Evolutionary conservation across 345 rosid genomes (phyloP).

Genomic region (Euphorbia peplus): DNA sequence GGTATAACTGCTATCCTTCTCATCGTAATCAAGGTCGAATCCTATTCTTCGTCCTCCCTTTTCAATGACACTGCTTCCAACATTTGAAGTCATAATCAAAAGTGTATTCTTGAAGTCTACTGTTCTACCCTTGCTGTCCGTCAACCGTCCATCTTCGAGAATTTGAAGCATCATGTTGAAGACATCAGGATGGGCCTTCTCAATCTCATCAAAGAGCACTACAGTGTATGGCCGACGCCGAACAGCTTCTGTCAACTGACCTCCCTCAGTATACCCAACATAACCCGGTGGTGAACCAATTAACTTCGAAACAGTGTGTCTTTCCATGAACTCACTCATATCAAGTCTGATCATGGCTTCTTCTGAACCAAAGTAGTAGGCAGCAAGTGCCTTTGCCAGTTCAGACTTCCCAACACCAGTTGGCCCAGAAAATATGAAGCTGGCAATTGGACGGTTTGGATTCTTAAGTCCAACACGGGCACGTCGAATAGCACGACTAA

Average conservation of each 20-base stretch:
- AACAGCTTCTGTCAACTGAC: constrained; percentile 95
- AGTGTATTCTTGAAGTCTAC: constrained; percentile 98
- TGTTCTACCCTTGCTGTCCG: constrained; percentile 97
- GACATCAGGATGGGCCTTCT: constrained; percentile 98
- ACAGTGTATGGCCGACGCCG: constrained; percentile 92
- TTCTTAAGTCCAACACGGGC: constrained; percentile 98
- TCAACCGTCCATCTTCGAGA: constrained; percentile 94
- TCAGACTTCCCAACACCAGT: constrained; percentile 99
- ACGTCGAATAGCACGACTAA: constrained; percentile 92
- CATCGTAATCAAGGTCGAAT: constrained; percentile 84
- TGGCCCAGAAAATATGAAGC: constrained; percentile 99
- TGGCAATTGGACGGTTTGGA: constrained; percentile 92
- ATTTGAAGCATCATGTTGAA: constrained; percentile 99
- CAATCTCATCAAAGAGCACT: constrained; percentile 92
- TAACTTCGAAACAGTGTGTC: constrained; percentile 95
- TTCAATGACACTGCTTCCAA: constrained; percentile 94
- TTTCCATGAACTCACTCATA: constrained; percentile 99
- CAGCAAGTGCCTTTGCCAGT: constrained; percentile 90
- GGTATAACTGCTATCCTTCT: constrained; percentile 91
- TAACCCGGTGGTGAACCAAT: constrained; percentile 99
- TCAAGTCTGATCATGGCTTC: constrained; percentile 98
- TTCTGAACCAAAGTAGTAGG: constrained; percentile 95
- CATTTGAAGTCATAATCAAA: constrained; percentile 94
- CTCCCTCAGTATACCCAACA: constrained; percentile 98
- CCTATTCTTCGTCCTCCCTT: constrained; percentile 90